Conservation (phyloP, 169 alveolate genomes). For the Plasmodium billcollinsi region DNA sequence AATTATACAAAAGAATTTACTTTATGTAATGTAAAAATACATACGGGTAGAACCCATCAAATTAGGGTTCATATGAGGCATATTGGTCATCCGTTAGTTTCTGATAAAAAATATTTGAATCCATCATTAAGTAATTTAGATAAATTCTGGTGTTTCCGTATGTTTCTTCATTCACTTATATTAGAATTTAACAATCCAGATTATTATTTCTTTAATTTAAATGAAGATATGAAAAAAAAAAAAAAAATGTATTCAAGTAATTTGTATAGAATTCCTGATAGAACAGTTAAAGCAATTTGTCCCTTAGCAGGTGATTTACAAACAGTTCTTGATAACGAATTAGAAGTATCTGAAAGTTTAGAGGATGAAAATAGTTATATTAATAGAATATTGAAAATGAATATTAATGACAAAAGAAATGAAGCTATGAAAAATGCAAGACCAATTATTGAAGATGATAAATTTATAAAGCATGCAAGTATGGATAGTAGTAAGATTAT, state of each 20-base stretch:
- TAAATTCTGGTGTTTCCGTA: slow-evolving; percentile 82
- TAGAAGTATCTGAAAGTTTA: slow-evolving; percentile 73
- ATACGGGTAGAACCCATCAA: slow-evolving; percentile 85
- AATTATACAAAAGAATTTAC: slow-evolving; percentile 80
- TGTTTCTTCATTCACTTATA: slow-evolving; percentile 82
- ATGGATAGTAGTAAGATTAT: not conserved
- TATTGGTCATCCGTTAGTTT: slow-evolving; percentile 83
- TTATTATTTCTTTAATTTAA: slow-evolving; percentile 44
- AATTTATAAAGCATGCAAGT: not conserved
- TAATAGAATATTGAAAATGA: slow-evolving; percentile 63
- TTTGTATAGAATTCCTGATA: slow-evolving; percentile 49
- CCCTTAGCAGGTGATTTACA: slow-evolving; percentile 82
- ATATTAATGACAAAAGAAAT: slow-evolving; percentile 65
- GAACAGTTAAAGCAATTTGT: slow-evolving; percentile 78
- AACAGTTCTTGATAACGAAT: slow-evolving; percentile 59
- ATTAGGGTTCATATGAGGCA: slow-evolving; percentile 85
- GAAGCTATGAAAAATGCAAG: slow-evolving; percentile 76
- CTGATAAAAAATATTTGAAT: slow-evolving; percentile 82
- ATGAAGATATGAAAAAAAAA: slow-evolving; percentile 55
- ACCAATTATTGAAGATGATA: slow-evolving; percentile 16
- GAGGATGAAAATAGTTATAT: slow-evolving; percentile 74
- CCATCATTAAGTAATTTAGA: slow-evolving; percentile 76
- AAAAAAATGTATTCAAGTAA: slow-evolving; percentile 29
- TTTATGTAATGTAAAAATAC: slow-evolving; percentile 80
- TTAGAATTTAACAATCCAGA: slow-evolving; percentile 83